A percentile compares a stretch with the other conserved stretches of the same genome.
Conservation (phyloP, 805 yeast species). For the Scheffersomyces lignosus region DNA sequence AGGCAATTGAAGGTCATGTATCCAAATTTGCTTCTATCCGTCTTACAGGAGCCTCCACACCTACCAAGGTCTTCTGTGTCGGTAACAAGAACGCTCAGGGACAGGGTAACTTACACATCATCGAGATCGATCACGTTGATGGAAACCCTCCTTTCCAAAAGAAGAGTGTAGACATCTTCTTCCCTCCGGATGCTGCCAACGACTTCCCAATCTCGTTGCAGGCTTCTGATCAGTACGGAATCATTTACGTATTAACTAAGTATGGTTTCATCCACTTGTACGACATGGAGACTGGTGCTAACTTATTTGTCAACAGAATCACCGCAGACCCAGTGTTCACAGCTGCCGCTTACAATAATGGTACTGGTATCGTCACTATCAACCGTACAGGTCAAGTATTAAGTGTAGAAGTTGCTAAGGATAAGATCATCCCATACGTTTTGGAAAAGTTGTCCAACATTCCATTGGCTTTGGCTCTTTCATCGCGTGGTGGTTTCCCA, state of each 20-base stretch:
- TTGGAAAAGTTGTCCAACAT: conserved; percentile 84
- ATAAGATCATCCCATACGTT: conserved; percentile 85
- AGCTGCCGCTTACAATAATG: conserved; percentile 68
- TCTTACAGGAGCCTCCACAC: conserved; percentile 67
- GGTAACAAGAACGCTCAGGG: conserved; percentile 83
- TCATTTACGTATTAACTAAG: conserved; percentile 87
- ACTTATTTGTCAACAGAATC: conserved; percentile 92
- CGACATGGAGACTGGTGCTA: conserved; percentile 89
- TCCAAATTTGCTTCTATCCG: conserved; percentile 80
- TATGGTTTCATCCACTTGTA: conserved; percentile 95
- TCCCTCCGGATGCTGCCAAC: conserved; percentile 94
- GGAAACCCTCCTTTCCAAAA: conserved; percentile 82
- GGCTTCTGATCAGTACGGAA: conserved; percentile 81
- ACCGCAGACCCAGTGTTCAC: conserved; percentile 95
- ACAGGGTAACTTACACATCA: conserved; percentile 76
- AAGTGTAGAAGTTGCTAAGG: conserved; percentile 84
- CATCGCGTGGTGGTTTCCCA: conserved; percentile 94
- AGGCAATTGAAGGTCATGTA: conserved; percentile 97
- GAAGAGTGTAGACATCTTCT: conserved; percentile 88
- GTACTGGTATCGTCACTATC: conserved; percentile 86
- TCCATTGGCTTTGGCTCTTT: conserved; percentile 79
- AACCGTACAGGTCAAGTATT: conserved; percentile 95
- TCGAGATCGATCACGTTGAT: conserved; percentile 93
- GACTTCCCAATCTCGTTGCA: conserved; percentile 96
- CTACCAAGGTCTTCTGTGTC: conserved; percentile 87